Evolutionary conservation across 306 rosid species (phyloP).

Genomic region (Medicago truncatula): MtrunA17r5.0-ANR NC_053046.1:43898001-43898500

Average conservation of each 20-base stretch:
- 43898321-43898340: background rate
- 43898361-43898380: constrained; percentile 19
- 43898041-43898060: constrained; percentile 38
- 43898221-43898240: constrained; percentile 53
- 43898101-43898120: constrained; percentile 45
- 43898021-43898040: constrained; percentile 47
- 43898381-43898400: constrained; percentile 4
- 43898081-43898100: constrained; percentile 44
- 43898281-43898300: constrained; percentile 45
- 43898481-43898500: too few species aligned
- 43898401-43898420: background rate
- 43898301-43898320: constrained; percentile 31
- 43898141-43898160: constrained; percentile 31
- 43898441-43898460: too few species aligned
- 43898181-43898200: constrained; percentile 50
- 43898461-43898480: too few species aligned
- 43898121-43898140: constrained; percentile 49
- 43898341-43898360: constrained; percentile 39
- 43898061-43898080: constrained; percentile 52
- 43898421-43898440: too few species aligned
- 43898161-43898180: constrained; percentile 47
- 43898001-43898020: constrained; percentile 57
- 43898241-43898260: constrained; percentile 75
- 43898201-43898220: constrained; percentile 57
- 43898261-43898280: constrained; percentile 47